Evolutionary conservation across 2,329 filamentous ascomycete species (phyloP).

Genomic region (Trichophyton mentagrophytes): DNA sequence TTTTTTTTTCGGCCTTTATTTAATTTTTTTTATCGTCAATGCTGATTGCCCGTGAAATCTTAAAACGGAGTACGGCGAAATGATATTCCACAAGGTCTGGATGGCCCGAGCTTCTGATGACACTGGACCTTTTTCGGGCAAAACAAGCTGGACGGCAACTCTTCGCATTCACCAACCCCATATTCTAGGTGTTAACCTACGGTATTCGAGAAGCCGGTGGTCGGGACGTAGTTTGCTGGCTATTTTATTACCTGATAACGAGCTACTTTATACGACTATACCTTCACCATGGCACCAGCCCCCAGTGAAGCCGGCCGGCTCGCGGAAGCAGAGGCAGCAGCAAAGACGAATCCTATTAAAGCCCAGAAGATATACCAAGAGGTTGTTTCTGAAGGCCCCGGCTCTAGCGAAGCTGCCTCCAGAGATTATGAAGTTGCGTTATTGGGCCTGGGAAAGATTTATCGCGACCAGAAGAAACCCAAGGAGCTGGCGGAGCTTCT

Average conservation of each 20-base stretch:
- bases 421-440: constrained; percentile 85
- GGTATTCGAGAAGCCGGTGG: background rate
- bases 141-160: background rate
- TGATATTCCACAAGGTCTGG: background rate
- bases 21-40: background rate
- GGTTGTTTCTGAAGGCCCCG: constrained; percentile 72
- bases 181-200: background rate
- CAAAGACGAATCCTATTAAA: constrained; percentile 67
- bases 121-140: background rate
- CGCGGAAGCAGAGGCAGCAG: constrained; percentile 76
- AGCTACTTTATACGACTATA: background rate
- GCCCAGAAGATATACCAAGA: constrained; percentile 82
- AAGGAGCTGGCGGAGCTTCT: constrained; percentile 82
- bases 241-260: background rate
- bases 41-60: background rate
- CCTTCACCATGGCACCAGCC: constrained; percentile 34
- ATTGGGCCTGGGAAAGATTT: constrained; percentile 80
- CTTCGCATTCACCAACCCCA: background rate
- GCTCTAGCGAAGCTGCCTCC: constrained; percentile 71
- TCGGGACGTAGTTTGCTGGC: background rate
- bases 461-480: constrained; percentile 66
- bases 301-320: constrained; percentile 52
- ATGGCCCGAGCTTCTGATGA: background rate
- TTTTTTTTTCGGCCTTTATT: background rate
- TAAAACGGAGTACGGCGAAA: background rate